These are phyloP conservation scores for Xylaria telfairii DNA, from an alignment of 495 filamentous ascomycete genomes.

Conservation along the genomic window DNA sequence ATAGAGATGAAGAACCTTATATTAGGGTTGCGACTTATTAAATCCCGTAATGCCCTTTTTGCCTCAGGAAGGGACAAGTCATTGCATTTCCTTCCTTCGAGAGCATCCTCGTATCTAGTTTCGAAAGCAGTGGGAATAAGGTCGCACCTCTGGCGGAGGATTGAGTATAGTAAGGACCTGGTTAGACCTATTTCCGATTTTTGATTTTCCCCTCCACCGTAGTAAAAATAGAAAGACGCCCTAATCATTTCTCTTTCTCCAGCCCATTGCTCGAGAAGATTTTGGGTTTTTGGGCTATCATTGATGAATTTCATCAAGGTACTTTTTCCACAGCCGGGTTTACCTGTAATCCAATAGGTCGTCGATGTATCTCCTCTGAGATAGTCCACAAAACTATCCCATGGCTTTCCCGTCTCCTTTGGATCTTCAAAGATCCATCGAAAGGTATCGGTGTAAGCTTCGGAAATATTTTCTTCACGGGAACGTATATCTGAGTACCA, in stretches of 20 bases:
- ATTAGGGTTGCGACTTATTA: background rate
- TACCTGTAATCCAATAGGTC: conserved; percentile 3
- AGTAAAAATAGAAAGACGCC: background rate
- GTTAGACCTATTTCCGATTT: background rate
- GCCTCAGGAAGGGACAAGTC: background rate
- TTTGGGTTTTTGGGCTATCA: background rate
- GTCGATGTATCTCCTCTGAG: background rate
- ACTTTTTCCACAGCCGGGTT: background rate
- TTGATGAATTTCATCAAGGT: background rate
- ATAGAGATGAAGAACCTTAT: background rate
- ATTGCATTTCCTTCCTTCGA: background rate
- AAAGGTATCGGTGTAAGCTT: background rate
- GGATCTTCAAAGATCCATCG: background rate
- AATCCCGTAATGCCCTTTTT: background rate
- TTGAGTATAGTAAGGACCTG: background rate
- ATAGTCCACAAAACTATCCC: background rate
- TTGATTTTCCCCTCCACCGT: background rate
- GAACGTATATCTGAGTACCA: background rate
- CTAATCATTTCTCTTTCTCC: background rate
- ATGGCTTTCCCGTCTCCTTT: background rate
- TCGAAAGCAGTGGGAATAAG: background rate
- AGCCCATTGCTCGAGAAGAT: background rate
- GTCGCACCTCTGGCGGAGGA: background rate
- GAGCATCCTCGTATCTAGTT: background rate
- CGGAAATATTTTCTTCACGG: background rate